Base-by-base conservation (phyloP, 768 basidiomycete genomes). In the Crucibulum laeve region DNA sequence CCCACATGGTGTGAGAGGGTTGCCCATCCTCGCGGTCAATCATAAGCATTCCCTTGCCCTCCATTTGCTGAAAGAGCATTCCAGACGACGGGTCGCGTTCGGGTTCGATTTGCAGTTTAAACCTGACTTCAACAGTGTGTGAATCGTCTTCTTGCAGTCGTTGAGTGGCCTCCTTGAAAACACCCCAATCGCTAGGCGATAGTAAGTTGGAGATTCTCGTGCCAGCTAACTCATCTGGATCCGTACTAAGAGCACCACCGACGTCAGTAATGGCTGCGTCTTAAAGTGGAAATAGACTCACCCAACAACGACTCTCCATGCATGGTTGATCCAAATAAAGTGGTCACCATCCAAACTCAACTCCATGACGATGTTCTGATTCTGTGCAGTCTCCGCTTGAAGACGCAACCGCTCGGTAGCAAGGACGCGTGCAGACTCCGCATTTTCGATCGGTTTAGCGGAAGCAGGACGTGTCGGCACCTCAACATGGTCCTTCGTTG, bases 31-130 rank as follows among this genome's bases (percentile, higher is more conserved):
- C 82, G 24, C 93, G 82, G 69, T 97, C 94, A 47, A 90, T 78
- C 84, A 98, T 94, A 54, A 98, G 79, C 96, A 99, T 97, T 14
- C 96, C 96, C 60, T 95, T 95, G 23, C 90, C 96, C 57, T 97
- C 94, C 85, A 98, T 92, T 52, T 79, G 81, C 61, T 91, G 87
- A 62, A 80, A 89, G 22, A 86, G 71, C 5, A 66, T 63, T 7
- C 72, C 72, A 14, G 67, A 56, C 18, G 73, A 70, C 19, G 77
- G 73, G 32, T 87, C 85, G 34, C 69, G 68, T 44, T 80, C 77
- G 2, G 83, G 77, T 50, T 85, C 77, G 32, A 95, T 77, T 53
- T 84, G 82, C 37, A 99, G 77, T 44, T 84, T 83, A 70, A 99
- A 97, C 40, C 82, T 79, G 38, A 90, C 87, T 59, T 97, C 93